Evolutionary conservation across 1,139 yeast genomes (phyloP), one percentile per base, ranked within the genome.

Genomic region (Pneumocystis jirovecii): DNA sequence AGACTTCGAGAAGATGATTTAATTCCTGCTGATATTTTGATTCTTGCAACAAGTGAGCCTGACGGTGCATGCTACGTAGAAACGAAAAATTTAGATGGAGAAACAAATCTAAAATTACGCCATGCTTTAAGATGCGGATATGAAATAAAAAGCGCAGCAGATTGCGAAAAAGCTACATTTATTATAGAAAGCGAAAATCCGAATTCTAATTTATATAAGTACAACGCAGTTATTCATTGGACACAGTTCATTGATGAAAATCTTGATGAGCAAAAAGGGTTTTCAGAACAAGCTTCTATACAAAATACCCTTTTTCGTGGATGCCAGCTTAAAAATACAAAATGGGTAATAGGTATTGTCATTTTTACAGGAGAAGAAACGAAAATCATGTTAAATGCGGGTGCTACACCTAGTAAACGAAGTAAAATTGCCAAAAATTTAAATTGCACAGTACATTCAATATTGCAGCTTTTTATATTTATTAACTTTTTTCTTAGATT

Each of bases 11-110:
- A 86, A 68, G 87, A 93, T 74, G 97, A 91, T 74, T 95, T 89
- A 76, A 84, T 93, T 37, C 98, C 98, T 1, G 97, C 97, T 10
- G 98, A 93, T 77, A 76, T 91, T 50, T 81, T 89, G 21, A 77
- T 91, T 40, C 73, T 93, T 61, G 83, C 96, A 1, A 85, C 96
- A 0, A 86, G 96, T 0, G 97, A 91, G 73, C 75, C 81, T 0
- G 97, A 93, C 73, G 96, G 96, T 60, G 90, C 86, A 62, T 91
- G 97, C 76, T 91, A 86, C 72, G 85, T 91, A 60, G 97, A 93
- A 75, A 93, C 98, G 0, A 91, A 90, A 73, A 93, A 93, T 74
- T 81, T 93, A 71, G 97, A 93, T 76, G 98, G 98, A 74, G 98
- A 93, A 76, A 89, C 97, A 4, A 93, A 93, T 74, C 80, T 93